A percentile compares a stretch with the other conserved stretches of the same genome.
Evolutionary conservation across 805 yeast genomes (phyloP).

Genomic region (Lipomyces orientalis): DNA sequence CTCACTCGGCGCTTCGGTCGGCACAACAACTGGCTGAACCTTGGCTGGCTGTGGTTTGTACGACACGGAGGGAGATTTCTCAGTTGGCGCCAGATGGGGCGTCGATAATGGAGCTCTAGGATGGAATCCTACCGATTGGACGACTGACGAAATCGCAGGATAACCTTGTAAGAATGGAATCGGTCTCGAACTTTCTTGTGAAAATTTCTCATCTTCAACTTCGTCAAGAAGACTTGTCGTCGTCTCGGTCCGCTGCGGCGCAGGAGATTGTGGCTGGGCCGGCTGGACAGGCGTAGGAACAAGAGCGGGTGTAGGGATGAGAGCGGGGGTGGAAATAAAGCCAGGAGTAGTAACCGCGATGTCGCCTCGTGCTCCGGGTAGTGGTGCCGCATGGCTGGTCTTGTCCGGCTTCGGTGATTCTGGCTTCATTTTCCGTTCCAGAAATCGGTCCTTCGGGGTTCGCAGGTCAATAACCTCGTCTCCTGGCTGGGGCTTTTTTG

Average conservation of each 20-base stretch:
- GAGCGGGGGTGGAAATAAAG: neutral
- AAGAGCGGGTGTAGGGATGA: conserved; percentile 4
- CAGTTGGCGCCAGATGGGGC: neutral
- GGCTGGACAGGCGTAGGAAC: neutral
- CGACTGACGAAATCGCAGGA: neutral
- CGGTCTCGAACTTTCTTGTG: neutral
- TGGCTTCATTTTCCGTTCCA: neutral
- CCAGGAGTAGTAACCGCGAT: neutral
- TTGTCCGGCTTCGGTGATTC: neutral
- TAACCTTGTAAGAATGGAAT: neutral
- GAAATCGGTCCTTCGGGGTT: neutral
- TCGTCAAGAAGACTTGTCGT: neutral
- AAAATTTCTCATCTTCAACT: neutral
- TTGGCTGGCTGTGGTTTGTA: neutral
- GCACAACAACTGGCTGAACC: neutral
- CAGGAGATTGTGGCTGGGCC: neutral
- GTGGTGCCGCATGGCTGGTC: neutral
- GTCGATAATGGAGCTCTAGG: neutral
- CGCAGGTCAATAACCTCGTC: conserved; percentile 4
- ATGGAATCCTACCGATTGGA: neutral
- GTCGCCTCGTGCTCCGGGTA: neutral
- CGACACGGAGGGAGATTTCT: neutral
- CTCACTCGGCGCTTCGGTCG: neutral
- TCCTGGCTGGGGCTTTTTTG: neutral
- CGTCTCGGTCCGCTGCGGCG: neutral